Evolutionary conservation across 345 rosid species (phyloP).

Genomic region (Psidium guajava): DNA sequence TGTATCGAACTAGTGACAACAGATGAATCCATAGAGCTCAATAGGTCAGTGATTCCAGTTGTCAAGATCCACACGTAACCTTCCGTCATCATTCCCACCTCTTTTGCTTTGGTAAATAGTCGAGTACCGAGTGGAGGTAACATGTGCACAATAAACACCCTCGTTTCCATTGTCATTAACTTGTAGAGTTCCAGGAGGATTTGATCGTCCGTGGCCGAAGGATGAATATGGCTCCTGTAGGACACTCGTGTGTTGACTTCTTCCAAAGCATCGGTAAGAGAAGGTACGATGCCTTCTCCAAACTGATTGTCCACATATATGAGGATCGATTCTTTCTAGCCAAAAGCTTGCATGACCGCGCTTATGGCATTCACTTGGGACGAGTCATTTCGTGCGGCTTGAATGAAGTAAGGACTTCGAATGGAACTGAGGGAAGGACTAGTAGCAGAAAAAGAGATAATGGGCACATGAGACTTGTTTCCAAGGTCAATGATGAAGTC

Average conservation of each 20-base stretch:
- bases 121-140: fast-evolving
- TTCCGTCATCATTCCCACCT: background rate
- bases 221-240: background rate
- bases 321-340: background rate
- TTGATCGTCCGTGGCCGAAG: background rate
- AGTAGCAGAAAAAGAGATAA: background rate
- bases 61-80: background rate
- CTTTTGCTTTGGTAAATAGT: background rate
- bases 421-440: background rate
- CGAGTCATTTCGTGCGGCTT: background rate
- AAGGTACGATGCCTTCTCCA: background rate
- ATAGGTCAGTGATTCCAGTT: background rate
- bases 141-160: background rate
- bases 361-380: background rate
- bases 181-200: background rate
- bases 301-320: background rate
- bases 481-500: background rate
- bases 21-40: background rate
- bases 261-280: background rate
- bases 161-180: background rate
- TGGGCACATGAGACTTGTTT: background rate
- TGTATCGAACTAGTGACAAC: background rate
- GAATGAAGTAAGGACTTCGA: background rate
- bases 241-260: background rate
- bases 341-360: background rate